Evolutionary conservation across 352 stramenopile genomes (phyloP).

Genomic region (Phytophthora multivora): DNA sequence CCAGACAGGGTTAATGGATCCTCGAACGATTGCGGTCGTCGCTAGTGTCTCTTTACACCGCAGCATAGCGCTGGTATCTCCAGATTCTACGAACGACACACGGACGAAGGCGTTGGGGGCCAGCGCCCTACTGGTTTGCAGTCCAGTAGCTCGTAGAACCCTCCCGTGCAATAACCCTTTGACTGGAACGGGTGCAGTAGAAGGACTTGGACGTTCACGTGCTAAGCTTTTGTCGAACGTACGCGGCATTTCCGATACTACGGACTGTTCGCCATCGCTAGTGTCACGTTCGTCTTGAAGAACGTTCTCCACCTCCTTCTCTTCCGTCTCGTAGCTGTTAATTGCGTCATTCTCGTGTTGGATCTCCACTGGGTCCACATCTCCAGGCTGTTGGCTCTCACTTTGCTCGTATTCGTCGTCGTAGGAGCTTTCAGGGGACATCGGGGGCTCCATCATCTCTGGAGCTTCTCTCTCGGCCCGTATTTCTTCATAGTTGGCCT

Average conservation of each 20-base stretch:
- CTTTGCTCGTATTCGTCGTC: conserved; percentile 35
- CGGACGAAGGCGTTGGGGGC: conserved; percentile 50
- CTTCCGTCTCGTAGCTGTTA: background rate
- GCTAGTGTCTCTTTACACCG: conserved; percentile 63
- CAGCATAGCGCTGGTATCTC: conserved; percentile 52
- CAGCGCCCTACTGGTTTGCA: conserved; percentile 25
- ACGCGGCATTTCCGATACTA: conserved; percentile 52
- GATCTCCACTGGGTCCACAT: background rate
- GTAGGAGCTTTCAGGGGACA: conserved; percentile 38
- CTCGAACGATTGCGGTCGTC: conserved; percentile 34
- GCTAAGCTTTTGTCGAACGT: conserved; percentile 36
- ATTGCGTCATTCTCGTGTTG: background rate
- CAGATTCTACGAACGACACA: conserved; percentile 58
- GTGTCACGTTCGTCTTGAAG: background rate
- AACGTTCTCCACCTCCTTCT: background rate
- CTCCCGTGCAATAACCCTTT: conserved; percentile 51
- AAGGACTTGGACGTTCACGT: background rate
- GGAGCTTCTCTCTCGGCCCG: conserved; percentile 2
- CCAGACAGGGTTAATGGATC: conserved; percentile 51
- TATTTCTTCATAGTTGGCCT: conserved; percentile 12
- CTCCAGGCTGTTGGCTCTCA: conserved; percentile 6
- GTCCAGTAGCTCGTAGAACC: conserved; percentile 46
- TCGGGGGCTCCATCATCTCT: conserved; percentile 52
- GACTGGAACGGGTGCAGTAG: conserved; percentile 12
- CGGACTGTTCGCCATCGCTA: conserved; percentile 48